Evolutionary conservation across 2,329 filamentous ascomycete genomes (phyloP).

Genomic region (Penicillium sp.): DNA sequence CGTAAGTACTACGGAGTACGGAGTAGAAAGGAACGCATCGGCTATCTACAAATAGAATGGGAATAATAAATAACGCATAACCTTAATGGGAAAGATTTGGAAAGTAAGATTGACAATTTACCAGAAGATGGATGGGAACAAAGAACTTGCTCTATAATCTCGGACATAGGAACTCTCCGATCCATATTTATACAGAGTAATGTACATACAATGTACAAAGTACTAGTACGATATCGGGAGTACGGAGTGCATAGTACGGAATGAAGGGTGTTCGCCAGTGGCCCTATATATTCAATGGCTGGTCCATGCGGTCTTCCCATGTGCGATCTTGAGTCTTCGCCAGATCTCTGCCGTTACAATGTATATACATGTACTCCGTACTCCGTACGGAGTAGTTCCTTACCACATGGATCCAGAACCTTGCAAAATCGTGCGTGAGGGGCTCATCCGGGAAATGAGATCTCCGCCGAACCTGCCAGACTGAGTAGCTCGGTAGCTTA

Average conservation of each 20-base stretch:
- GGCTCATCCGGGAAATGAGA: slow-evolving; percentile 2
- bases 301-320: neutral
- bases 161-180: neutral
- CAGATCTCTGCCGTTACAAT: neutral
- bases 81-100: neutral
- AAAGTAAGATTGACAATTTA: neutral
- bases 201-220: neutral
- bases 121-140: neutral
- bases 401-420: neutral
- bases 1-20: neutral
- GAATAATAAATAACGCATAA: neutral
- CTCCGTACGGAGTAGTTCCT: neutral
- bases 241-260: neutral
- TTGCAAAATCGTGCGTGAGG: slow-evolving; percentile 1
- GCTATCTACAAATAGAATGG: neutral
- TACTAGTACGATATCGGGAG: neutral
- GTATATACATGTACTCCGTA: neutral
- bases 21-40: neutral
- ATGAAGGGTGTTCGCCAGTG: neutral
- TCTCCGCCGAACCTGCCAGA: slow-evolving; percentile 1
- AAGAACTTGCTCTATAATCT: neutral
- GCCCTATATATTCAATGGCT: neutral
- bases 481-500: slow-evolving; percentile 1
- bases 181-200: neutral
- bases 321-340: neutral